These are phyloP conservation scores for Fragilariopsis cylindrus DNA, from an alignment of 108 stramenopile genomes.

Conservation along the genomic window DNA sequence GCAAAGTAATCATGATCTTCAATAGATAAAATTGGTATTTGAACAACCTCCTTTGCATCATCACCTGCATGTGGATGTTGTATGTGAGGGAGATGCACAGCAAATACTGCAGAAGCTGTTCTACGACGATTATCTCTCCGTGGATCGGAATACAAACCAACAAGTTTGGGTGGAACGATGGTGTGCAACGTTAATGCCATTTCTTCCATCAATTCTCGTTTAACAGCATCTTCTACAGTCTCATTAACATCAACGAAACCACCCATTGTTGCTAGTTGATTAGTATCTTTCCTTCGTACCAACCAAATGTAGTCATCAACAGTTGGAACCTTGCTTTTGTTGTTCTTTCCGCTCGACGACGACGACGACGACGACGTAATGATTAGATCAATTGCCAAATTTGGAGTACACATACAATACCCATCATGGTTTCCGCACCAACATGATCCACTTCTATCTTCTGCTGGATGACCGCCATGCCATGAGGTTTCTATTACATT, in stretches of 20 bases:
- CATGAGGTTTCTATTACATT: constrained; percentile 16
- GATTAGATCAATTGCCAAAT: constrained; percentile 80
- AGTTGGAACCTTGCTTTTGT: neutral
- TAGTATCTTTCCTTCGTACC: constrained; percentile 75
- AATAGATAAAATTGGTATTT: constrained; percentile 57
- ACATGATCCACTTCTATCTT: constrained; percentile 58
- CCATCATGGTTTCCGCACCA: constrained; percentile 67
- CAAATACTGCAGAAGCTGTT: constrained; percentile 61
- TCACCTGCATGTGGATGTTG: constrained; percentile 68
- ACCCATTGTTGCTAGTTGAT: constrained; percentile 83
- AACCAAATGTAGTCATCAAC: constrained; percentile 61
- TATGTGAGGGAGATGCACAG: constrained; percentile 39
- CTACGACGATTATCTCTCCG: constrained; percentile 76
- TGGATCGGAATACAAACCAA: constrained; percentile 87
- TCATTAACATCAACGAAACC: constrained; percentile 85
- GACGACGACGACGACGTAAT: constrained; percentile 33
- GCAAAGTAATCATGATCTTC: constrained; percentile 52
- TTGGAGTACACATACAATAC: constrained; percentile 89
- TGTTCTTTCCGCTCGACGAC: neutral
- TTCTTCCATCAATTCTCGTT: constrained; percentile 82
- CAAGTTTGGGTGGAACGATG: constrained; percentile 38
- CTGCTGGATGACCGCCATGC: constrained; percentile 61
- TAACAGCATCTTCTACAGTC: constrained; percentile 62
- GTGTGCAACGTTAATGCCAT: constrained; percentile 52
- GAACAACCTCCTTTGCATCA: constrained; percentile 78